These are phyloP conservation scores for Alternaria viburni DNA, from an alignment of 2,329 filamentous ascomycete species.

Conservation along the genomic window DNA sequence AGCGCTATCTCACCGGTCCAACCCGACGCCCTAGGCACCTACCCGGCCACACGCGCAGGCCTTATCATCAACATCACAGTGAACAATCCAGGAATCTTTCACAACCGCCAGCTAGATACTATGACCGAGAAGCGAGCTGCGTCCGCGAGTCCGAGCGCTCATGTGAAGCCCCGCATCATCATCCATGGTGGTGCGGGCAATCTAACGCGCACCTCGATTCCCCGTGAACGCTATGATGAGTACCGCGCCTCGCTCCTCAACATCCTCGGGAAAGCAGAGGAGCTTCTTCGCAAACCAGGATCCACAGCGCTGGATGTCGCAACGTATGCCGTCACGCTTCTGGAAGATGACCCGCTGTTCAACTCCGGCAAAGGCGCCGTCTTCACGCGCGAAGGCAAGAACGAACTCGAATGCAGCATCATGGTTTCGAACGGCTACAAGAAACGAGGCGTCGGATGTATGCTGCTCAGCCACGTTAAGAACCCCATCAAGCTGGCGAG, in stretches of 20 bases:
- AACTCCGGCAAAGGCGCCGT: slow-evolving; percentile 85
- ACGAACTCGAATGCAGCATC: slow-evolving; percentile 84
- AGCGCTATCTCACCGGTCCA: neutral
- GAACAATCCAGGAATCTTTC: too few species aligned
- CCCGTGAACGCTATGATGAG: slow-evolving; percentile 41
- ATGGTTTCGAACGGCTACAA: slow-evolving; percentile 78
- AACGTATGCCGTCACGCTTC: slow-evolving; percentile 73
- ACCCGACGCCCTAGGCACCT: neutral
- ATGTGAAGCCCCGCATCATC: slow-evolving; percentile 52
- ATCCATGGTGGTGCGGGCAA: slow-evolving; percentile 58
- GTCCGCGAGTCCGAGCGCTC: neutral
- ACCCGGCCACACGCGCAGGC: neutral
- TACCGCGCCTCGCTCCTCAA: slow-evolving; percentile 49
- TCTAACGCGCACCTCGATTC: slow-evolving; percentile 51
- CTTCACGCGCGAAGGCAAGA: slow-evolving; percentile 81
- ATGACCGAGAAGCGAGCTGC: neutral
- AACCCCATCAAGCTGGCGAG: slow-evolving; percentile 79
- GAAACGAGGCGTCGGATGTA: slow-evolving; percentile 80
- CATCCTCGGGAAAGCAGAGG: slow-evolving; percentile 41
- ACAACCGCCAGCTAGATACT: neutral
- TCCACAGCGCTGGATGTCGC: slow-evolving; percentile 74
- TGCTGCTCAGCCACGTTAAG: slow-evolving; percentile 74
- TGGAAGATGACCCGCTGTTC: slow-evolving; percentile 83
- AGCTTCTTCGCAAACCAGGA: slow-evolving; percentile 34
- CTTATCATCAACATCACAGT: neutral